These are phyloP conservation scores for Calonectria multiphialidica DNA, from an alignment of 2,329 filamentous ascomycete species.

Conservation along the genomic window DNA sequence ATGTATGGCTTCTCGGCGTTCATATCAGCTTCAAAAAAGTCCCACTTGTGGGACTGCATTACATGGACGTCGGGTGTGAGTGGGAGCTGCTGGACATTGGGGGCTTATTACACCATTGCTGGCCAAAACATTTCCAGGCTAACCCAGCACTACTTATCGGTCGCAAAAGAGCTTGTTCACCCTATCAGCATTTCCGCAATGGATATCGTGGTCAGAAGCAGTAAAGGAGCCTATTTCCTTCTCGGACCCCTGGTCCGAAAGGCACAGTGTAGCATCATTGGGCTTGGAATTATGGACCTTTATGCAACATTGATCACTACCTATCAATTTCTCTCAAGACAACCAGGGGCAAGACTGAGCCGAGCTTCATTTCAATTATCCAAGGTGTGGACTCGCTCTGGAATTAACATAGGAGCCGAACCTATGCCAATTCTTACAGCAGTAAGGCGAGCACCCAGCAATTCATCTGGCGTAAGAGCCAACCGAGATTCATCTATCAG, in stretches of 20 bases:
- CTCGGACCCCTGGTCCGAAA: constrained; percentile 36
- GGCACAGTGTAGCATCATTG: constrained; percentile 39
- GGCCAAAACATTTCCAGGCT: constrained; percentile 28
- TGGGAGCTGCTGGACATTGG: constrained; percentile 41
- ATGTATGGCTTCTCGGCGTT: constrained; percentile 41
- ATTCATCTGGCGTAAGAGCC: constrained; percentile 27
- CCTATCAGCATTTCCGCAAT: constrained; percentile 35
- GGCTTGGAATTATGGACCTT: constrained; percentile 37
- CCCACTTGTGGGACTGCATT: constrained; percentile 34
- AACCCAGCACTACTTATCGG: constrained; percentile 31
- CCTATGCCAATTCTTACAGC: constrained; percentile 39
- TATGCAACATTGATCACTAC: constrained; percentile 38
- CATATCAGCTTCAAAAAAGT: constrained; percentile 30
- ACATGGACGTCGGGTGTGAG: constrained; percentile 39
- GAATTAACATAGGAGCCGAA: constrained; percentile 24
- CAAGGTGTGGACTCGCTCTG: constrained; percentile 31
- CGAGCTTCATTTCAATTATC: constrained; percentile 38
- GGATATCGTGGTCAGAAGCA: constrained; percentile 29
- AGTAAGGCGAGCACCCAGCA: constrained; percentile 31
- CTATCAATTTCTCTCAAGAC: constrained; percentile 30
- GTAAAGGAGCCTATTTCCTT: constrained; percentile 34
- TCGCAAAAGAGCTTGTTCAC: constrained; percentile 34
- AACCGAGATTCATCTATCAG: constrained; percentile 21
- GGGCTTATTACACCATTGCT: constrained; percentile 39
- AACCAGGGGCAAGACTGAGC: constrained; percentile 29